A percentile compares a stretch with the other conserved stretches of the same genome.
phyloP scores from a whole-genome alignment of 2,329 filamentous ascomycete species.

The Neonectria coccinea region DNA sequence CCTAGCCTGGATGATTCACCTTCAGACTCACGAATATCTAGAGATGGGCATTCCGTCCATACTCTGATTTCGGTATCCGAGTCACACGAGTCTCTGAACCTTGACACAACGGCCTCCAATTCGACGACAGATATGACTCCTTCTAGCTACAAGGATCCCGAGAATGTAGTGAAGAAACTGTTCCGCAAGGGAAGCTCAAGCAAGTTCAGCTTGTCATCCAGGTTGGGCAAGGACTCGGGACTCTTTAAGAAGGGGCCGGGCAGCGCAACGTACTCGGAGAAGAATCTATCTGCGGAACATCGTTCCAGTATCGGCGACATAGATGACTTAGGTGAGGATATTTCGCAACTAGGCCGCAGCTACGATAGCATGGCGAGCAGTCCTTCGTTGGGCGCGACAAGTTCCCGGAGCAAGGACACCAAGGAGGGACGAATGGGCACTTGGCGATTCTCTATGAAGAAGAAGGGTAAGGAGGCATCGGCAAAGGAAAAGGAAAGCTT shows the following conservation, averaged over 20 bases:
- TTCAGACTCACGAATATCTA: constrained; percentile 65
- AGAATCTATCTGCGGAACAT: constrained; percentile 64
- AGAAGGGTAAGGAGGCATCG: constrained; percentile 64
- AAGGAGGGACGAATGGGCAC: constrained; percentile 63
- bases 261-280: constrained; percentile 68
- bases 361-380: constrained; percentile 69
- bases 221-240: constrained; percentile 64
- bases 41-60: constrained; percentile 68
- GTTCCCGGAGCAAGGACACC: constrained; percentile 54
- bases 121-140: constrained; percentile 65
- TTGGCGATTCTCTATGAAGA: constrained; percentile 70
- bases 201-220: constrained; percentile 72
- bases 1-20: constrained; percentile 61
- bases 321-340: constrained; percentile 64
- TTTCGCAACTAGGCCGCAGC: constrained; percentile 59
- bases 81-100: constrained; percentile 67
- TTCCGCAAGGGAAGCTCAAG: constrained; percentile 74
- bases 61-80: constrained; percentile 70
- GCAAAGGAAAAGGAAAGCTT: constrained; percentile 63
- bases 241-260: constrained; percentile 71
- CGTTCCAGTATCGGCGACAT: constrained; percentile 69
- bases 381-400: constrained; percentile 65
- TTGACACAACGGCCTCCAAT: constrained; percentile 68
- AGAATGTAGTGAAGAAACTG: constrained; percentile 70
- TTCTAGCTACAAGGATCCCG: constrained; percentile 61